These are phyloP conservation scores for Tinospora cordifolia DNA, from an alignment of 164 flowering plant genomes.

Conservation along the genomic window DNA sequence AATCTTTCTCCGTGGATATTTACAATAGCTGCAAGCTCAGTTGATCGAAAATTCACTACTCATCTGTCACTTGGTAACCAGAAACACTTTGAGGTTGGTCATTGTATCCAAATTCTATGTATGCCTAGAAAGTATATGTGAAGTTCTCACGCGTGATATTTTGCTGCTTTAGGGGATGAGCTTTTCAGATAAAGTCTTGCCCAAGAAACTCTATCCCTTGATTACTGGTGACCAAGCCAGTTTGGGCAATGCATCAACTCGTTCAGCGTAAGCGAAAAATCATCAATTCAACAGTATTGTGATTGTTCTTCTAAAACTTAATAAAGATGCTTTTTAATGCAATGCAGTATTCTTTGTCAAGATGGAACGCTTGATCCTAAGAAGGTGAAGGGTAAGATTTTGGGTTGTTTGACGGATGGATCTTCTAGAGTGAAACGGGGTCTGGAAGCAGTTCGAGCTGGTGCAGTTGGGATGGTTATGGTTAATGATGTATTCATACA, in stretches of 20 bases:
- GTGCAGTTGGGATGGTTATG: slow-evolving; percentile 58
- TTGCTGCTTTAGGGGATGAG: slow-evolving; percentile 39
- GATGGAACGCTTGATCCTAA: slow-evolving; percentile 39
- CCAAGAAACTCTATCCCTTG: slow-evolving; percentile 35
- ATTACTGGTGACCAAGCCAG: slow-evolving; percentile 27
- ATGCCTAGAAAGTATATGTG: too few relatives aligned
- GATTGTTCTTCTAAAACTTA: not conserved
- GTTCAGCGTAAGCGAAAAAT: slow-evolving; percentile 33
- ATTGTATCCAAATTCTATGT: not conserved
- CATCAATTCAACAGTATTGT: not conserved
- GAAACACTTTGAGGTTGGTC: slow-evolving; percentile 21
- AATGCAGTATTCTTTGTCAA: slow-evolving; percentile 43
- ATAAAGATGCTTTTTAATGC: too few relatives aligned
- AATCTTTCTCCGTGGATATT: slow-evolving; percentile 62
- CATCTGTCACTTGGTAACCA: slow-evolving; percentile 38
- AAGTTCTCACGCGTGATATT: too few relatives aligned
- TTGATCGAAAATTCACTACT: slow-evolving; percentile 42
- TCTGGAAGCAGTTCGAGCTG: slow-evolving; percentile 32
- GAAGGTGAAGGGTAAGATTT: slow-evolving; percentile 50
- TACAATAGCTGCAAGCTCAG: slow-evolving; percentile 65
- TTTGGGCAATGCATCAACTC: slow-evolving; percentile 26
- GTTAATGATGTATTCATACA: slow-evolving; percentile 24
- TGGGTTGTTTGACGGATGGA: slow-evolving; percentile 47
- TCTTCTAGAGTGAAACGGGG: slow-evolving; percentile 55
- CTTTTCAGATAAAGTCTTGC: slow-evolving; percentile 31